phyloP scores from a whole-genome alignment of 768 basidiomycete species.

The Naematelia encephala region DNA sequence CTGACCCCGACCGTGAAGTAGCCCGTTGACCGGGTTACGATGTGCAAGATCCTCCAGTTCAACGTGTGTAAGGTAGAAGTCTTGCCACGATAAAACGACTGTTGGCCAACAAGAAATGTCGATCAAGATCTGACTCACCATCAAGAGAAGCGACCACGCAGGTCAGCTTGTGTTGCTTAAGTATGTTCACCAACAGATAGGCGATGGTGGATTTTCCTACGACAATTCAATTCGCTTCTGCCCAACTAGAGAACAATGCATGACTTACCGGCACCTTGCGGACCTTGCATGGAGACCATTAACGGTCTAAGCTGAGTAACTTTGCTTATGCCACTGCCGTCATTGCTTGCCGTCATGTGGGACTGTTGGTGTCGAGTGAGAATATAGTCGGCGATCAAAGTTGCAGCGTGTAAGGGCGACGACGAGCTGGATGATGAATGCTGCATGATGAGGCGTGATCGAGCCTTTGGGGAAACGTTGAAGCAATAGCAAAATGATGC shows the following conservation, averaged over 20 bases:
- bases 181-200: background rate
- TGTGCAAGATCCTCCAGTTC: constrained; percentile 60
- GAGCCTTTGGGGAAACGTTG: too few species aligned
- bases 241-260: background rate
- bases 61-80: constrained; percentile 76
- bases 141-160: constrained; percentile 46
- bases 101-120: too few species aligned
- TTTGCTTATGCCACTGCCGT: too few species aligned
- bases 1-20: constrained; percentile 77
- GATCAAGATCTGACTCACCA: constrained; percentile 28
- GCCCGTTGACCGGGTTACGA: constrained; percentile 59
- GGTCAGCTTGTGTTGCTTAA: background rate
- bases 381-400: too few species aligned
- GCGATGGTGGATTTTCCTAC: constrained; percentile 1
- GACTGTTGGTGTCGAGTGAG: too few species aligned
- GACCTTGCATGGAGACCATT: constrained; percentile 83
- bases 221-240: too few species aligned
- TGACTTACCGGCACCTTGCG: constrained; percentile 71
- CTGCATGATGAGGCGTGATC: too few species aligned
- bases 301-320: too few species aligned
- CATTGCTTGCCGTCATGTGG: too few species aligned
- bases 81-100: constrained; percentile 64
- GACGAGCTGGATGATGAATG: too few species aligned
- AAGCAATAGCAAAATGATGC: too few species aligned
- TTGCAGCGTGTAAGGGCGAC: too few species aligned